Base-by-base conservation (phyloP, 2,329 filamentous ascomycete genomes). In the Exophiala xenobiotica region DNA sequence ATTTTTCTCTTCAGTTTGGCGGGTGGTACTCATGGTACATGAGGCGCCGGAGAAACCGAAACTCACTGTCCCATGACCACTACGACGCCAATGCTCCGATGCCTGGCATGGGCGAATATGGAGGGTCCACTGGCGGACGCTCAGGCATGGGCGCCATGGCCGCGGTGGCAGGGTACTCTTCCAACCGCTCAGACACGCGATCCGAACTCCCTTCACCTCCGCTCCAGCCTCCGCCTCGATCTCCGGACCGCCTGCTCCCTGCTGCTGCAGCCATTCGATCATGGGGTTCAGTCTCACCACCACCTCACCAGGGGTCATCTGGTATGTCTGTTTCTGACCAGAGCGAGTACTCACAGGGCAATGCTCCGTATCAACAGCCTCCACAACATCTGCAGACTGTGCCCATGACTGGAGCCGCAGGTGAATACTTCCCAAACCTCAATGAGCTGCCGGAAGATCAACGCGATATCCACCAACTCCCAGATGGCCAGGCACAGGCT, bases 21-120 rank as follows among this genome's bases (percentile, higher is more conserved):
- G 53, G 47, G 19, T 56, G 58, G 49, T 61, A 57, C 35, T 53
- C 50, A 26, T 60, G 58, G 59, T 59, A 42, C 29, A 56, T 54
- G 54, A 38, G 57, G 31, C 54, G 55, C 4, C 43, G 57, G 19
- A 49, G 59, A 41, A 60, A 49, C 19, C 55, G 51, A 43, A 29
- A 56, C 18, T 55, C 54, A 16, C 49, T 59, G 18, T 47, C 38
- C 20, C 46, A 31, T 20, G 59, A 60, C 26, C 48, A 46, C 22
- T 61, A 60, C 20, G 37, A 53, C 5, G 49, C 52, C 39, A 53
- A 37, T 24, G 19, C 18, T 18, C 41, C 53, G 4, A 42, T 53
- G 27, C 55, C 55, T 16, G 47, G 46, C 24, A 54, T 56, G 51
- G 31, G 51, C 31, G 54, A 53, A 14, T 43, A 51, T 26, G 54